These are phyloP conservation scores for Penicillium macrosclerotiorum DNA, from an alignment of 495 filamentous ascomycete genomes.

Conservation along the genomic window DNA sequence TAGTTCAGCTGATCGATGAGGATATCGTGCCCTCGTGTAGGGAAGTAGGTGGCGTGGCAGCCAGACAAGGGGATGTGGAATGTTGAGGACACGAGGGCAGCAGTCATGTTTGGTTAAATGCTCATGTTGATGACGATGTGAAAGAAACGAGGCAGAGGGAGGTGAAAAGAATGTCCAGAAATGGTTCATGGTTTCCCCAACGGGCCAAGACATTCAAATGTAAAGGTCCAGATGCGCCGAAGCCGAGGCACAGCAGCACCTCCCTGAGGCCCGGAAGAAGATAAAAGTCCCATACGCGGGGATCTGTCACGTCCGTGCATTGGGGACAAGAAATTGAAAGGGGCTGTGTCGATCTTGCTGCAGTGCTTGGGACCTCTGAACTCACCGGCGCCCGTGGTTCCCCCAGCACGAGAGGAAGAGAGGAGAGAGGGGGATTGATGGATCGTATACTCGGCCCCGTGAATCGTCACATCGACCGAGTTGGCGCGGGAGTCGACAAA, in stretches of 20 bases:
- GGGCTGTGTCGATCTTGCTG: background rate
- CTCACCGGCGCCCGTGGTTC: constrained; percentile 88
- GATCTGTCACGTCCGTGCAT: constrained; percentile 14
- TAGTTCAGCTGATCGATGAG: constrained; percentile 1
- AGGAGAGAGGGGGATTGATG: constrained; percentile 83
- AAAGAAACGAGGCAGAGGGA: background rate
- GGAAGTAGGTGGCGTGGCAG: background rate
- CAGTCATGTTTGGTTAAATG: no score
- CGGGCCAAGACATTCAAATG: background rate
- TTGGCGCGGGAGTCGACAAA: constrained; percentile 72
- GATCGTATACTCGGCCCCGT: constrained; percentile 68
- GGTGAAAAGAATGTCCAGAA: background rate
- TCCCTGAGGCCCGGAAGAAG: constrained; percentile 3
- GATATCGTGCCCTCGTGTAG: no score
- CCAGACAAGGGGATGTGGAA: background rate
- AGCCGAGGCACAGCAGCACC: constrained; percentile 5
- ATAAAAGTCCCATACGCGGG: constrained; percentile 8
- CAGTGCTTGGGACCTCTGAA: constrained; percentile 1
- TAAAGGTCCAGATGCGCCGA: background rate
- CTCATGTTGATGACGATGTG: no score
- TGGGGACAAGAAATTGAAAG: background rate
- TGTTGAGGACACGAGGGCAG: background rate
- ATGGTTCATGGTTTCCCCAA: background rate
- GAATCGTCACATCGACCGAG: constrained; percentile 65
- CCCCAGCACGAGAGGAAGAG: constrained; percentile 69